phyloP scores from a whole-genome alignment of 208 protist genomes.

The Leishmania amazonensis region DNA sequence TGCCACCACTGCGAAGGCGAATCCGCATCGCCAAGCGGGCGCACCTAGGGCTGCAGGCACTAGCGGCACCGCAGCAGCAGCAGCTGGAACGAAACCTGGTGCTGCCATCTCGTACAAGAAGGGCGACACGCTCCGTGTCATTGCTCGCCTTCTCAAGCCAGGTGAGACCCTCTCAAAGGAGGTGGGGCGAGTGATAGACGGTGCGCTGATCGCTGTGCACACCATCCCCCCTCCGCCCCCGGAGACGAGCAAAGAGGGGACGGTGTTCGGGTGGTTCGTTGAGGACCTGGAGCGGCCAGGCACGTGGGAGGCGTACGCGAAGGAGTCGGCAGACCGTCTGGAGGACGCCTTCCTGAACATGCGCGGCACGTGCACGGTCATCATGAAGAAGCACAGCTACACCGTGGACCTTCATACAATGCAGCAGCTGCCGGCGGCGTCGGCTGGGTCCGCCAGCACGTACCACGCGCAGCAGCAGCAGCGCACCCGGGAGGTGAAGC shows the following conservation, averaged over 20 bases:
- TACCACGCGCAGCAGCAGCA: background rate
- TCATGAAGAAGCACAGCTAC: conserved; percentile 62
- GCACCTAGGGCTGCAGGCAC: background rate
- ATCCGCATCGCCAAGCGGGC: background rate
- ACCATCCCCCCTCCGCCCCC: conserved; percentile 19
- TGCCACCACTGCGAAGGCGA: background rate
- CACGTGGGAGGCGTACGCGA: conserved; percentile 63
- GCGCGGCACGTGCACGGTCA: conserved; percentile 43
- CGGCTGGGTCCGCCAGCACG: background rate
- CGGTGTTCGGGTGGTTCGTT: conserved; percentile 67
- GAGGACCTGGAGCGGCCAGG: conserved; percentile 57
- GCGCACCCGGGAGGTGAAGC: conserved; percentile 50
- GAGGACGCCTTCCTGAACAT: conserved; percentile 55
- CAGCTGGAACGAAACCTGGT: background rate
- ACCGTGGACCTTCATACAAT: conserved; percentile 62
- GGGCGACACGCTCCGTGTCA: conserved; percentile 22
- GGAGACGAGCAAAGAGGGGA: conserved; percentile 9
- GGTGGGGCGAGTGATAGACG: conserved; percentile 31
- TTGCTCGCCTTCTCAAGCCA: conserved; percentile 21
- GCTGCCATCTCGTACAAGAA: background rate
- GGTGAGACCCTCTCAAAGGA: conserved; percentile 31
- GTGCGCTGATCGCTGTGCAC: background rate
- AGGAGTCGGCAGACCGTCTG: conserved; percentile 51
- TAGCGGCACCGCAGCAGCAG: background rate
- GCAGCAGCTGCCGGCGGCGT: conserved; percentile 39